Evolutionary conservation across 2,329 filamentous ascomycete genomes (phyloP).

Genomic region (Diaporthe sp.): DNA sequence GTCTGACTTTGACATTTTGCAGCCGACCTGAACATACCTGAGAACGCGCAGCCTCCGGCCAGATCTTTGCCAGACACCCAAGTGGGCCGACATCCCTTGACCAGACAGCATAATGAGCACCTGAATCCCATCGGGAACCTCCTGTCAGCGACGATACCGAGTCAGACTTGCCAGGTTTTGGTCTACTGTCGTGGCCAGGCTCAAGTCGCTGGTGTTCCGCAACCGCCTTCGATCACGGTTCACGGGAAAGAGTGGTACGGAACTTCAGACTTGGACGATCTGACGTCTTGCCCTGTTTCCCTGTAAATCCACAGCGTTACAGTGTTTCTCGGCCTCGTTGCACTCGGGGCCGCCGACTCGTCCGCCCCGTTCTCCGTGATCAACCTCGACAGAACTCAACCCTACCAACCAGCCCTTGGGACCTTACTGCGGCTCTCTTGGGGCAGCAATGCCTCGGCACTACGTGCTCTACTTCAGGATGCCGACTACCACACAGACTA

Average conservation of each 20-base stretch:
- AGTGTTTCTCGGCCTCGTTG: conserved; percentile 22
- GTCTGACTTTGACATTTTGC: background rate
- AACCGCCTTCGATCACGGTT: conserved; percentile 5
- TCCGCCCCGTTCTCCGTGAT: conserved; percentile 7
- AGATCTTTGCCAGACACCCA: conserved; percentile 18
- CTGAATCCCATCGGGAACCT: conserved; percentile 3
- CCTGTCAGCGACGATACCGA: conserved; percentile 14
- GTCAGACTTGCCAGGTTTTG: conserved; percentile 5
- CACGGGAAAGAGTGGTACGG: conserved; percentile 9
- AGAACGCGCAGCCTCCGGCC: background rate
- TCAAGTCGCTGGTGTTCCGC: background rate
- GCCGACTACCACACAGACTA: background rate
- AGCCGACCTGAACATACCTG: background rate
- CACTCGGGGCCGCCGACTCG: conserved; percentile 3
- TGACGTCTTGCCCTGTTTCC: conserved; percentile 32
- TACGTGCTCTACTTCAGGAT: conserved; percentile 9
- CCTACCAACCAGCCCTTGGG: background rate
- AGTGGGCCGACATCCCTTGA: conserved; percentile 24
- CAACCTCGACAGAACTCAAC: background rate
- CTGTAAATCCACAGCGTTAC: conserved; percentile 24
- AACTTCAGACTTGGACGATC: conserved; percentile 32
- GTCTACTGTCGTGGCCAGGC: background rate
- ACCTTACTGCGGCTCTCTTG: conserved; percentile 10
- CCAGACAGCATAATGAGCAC: conserved; percentile 12
- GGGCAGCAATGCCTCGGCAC: conserved; percentile 9